phyloP scores from a whole-genome alignment of 148 eudicot species.

The Heliosperma pusillum region DNA sequence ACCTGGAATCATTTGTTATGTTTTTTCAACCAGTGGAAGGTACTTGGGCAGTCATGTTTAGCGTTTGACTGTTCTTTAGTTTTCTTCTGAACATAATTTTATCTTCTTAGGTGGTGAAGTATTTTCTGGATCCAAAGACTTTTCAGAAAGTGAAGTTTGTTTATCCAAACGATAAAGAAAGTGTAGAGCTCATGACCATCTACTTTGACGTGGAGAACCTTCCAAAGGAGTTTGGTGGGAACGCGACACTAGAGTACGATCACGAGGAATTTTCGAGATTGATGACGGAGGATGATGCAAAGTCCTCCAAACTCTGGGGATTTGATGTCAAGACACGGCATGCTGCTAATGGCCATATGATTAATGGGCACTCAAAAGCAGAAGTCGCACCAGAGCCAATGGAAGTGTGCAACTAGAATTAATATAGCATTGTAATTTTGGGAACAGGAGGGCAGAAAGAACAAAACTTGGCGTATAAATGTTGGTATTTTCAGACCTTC shows the following conservation, averaged over 20 bases:
- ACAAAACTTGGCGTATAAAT: no score
- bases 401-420: conserved; percentile 16
- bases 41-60: no score
- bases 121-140: conserved; percentile 69
- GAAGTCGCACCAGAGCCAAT: conserved; percentile 35
- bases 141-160: conserved; percentile 61
- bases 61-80: not conserved
- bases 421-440: not conserved
- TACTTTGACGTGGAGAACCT: conserved; percentile 74
- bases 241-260: conserved; percentile 66
- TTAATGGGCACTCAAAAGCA: conserved; percentile 28
- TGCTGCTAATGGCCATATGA: conserved; percentile 19
- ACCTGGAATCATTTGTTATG: not conserved
- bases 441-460: no score
- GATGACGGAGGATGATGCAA: conserved; percentile 69
- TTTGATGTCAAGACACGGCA: conserved; percentile 29
- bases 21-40: not conserved
- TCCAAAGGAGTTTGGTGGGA: conserved; percentile 83
- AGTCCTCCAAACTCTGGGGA: conserved; percentile 74
- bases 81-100: not conserved
- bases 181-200: conserved; percentile 71
- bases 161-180: conserved; percentile 61
- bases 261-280: conserved; percentile 71
- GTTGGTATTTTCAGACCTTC: not conserved
- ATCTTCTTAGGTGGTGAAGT: conserved; percentile 53